Percentiles rank a stretch among this genome's conserved stretches.
phyloP scores from a whole-genome alignment of 108 stramenopile species.

The Stephanodiscus minutulus region DNA sequence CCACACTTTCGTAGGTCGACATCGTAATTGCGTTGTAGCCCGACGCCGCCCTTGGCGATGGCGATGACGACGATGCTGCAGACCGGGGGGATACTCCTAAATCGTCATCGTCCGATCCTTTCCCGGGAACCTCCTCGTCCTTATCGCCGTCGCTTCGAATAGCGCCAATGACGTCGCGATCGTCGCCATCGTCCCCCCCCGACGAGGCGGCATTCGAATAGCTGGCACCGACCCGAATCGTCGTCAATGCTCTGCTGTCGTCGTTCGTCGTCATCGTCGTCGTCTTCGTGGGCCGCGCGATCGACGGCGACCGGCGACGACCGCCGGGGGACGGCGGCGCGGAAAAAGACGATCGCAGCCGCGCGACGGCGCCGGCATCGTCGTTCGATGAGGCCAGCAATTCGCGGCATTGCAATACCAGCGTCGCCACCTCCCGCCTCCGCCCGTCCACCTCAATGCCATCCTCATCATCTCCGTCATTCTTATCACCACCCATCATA shows the following conservation, averaged over 20 bases:
- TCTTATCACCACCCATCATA: background rate
- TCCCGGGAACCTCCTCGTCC: background rate
- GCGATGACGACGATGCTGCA: background rate
- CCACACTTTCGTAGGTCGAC: conserved; percentile 40
- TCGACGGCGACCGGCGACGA: background rate
- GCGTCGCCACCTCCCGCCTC: conserved; percentile 49
- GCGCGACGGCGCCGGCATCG: background rate
- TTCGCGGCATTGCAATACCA: conserved; percentile 64
- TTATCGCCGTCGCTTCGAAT: background rate
- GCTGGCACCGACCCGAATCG: background rate
- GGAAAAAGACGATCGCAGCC: background rate
- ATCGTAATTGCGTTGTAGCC: conserved; percentile 6
- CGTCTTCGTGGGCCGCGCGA: background rate
- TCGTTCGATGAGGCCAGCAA: conserved; percentile 16
- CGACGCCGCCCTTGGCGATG: background rate
- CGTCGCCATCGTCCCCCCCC: background rate
- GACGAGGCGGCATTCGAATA: conserved; percentile 30
- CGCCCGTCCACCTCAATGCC: conserved; percentile 10
- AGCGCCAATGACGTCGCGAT: background rate
- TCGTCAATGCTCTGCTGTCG: background rate
- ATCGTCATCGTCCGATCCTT: background rate
- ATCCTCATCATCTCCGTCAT: conserved; percentile 1
- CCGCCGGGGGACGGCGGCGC: background rate
- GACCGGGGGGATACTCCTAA: background rate
- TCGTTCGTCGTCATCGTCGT: too few relatives aligned